phyloP scores from a whole-genome alignment of 1,139 yeast genomes.

The Geotrichum aggregatum region DNA sequence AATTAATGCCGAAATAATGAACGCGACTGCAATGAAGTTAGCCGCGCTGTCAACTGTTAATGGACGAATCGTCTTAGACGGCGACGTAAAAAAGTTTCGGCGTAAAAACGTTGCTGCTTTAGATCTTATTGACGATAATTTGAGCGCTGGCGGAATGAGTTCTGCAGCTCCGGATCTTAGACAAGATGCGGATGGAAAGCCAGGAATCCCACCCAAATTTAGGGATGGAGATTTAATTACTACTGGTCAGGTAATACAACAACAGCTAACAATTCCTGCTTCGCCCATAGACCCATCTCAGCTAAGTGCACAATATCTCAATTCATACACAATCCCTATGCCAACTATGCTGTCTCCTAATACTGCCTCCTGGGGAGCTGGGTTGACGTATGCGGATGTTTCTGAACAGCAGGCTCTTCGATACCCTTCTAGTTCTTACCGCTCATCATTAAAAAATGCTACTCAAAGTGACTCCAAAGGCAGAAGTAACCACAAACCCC shows the following conservation, averaged over 20 bases:
- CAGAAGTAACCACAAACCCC: background rate
- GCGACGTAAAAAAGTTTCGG: slow-evolving; percentile 11
- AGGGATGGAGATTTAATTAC: background rate
- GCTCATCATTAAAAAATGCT: background rate
- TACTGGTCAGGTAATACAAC: slow-evolving; percentile 6
- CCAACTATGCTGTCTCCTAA: background rate
- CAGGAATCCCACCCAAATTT: slow-evolving; percentile 4
- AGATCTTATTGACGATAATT: slow-evolving; percentile 2
- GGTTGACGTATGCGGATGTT: background rate
- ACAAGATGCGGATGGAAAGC: background rate
- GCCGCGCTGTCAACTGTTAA: slow-evolving; percentile 37
- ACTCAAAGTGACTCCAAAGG: background rate
- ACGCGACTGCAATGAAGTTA: slow-evolving; percentile 39
- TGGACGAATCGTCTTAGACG: slow-evolving; percentile 18
- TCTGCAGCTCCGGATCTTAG: background rate
- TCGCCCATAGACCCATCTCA: slow-evolving; percentile 21
- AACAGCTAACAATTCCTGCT: slow-evolving; percentile 6
- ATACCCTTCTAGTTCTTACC: background rate
- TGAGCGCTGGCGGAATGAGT: background rate
- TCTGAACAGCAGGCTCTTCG: background rate
- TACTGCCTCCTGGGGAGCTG: background rate
- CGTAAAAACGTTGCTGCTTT: slow-evolving; percentile 6
- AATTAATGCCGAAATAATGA: slow-evolving; percentile 32
- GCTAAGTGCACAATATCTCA: slow-evolving; percentile 2
- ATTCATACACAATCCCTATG: slow-evolving; percentile 10